These are phyloP conservation scores for Chrysanthemum lavandulifolium DNA, from an alignment of 129 eudicot genomes.

Conservation along the genomic window DNA sequence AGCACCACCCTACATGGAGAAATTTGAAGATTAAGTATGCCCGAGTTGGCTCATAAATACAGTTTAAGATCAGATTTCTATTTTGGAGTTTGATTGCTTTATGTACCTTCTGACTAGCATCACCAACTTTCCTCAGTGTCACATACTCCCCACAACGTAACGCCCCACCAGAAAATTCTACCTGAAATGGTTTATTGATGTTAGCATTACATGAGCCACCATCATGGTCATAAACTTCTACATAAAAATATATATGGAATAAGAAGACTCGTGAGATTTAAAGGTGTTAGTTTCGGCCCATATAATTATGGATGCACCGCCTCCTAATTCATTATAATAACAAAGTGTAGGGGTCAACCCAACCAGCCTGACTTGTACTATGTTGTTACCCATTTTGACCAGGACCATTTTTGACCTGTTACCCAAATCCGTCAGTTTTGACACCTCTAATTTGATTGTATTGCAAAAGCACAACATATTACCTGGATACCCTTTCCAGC, in stretches of 20 bases:
- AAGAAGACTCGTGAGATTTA: background rate
- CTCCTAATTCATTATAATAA: background rate
- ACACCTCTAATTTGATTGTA: background rate
- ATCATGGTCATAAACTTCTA: background rate
- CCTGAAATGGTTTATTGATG: conserved; percentile 44
- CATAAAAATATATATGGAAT: background rate
- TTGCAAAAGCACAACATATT: conserved; percentile 5
- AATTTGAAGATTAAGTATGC: conserved; percentile 1
- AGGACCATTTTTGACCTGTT: background rate
- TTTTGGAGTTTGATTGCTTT: background rate
- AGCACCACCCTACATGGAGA: conserved; percentile 70
- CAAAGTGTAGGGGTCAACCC: background rate
- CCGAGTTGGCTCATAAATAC: background rate
- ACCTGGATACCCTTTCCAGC: conserved; percentile 90
- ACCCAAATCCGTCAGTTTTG: background rate
- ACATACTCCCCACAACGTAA: conserved; percentile 94
- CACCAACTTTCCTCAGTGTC: conserved; percentile 90
- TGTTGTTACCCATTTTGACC: background rate
- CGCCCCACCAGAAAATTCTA: conserved; percentile 96
- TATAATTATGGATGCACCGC: background rate
- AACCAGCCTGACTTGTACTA: background rate
- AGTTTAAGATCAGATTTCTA: background rate
- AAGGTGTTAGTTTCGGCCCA: background rate
- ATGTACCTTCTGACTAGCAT: conserved; percentile 84
- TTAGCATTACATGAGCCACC: conserved; percentile 4